Conservation (phyloP, 2,329 filamentous ascomycete species). For the Didymella glomerata region DNA sequence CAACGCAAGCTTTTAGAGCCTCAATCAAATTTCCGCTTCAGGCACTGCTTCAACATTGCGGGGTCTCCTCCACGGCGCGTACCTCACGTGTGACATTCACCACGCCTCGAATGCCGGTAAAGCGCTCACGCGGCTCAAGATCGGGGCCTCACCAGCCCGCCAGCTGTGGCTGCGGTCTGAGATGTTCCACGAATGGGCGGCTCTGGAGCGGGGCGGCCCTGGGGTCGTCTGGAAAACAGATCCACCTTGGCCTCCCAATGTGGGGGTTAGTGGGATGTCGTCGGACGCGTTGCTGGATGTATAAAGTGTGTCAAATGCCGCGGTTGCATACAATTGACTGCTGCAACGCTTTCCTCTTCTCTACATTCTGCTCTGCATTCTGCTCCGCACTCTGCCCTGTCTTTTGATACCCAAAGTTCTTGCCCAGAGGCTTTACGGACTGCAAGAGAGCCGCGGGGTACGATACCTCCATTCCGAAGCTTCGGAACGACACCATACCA, state of each 20-base stretch:
- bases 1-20: conserved; percentile 20
- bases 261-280: conserved; percentile 8
- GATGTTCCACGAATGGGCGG: conserved; percentile 34
- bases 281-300: background rate
- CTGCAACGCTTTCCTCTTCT: background rate
- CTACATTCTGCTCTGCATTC: background rate
- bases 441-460: background rate
- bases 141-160: conserved; percentile 9
- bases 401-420: background rate
- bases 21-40: conserved; percentile 8
- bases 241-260: conserved; percentile 7
- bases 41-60: background rate
- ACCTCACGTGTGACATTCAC: conserved; percentile 4
- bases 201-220: background rate
- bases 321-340: background rate
- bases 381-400: background rate
- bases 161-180: conserved; percentile 14
- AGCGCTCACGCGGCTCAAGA: conserved; percentile 23
- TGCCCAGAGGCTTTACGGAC: background rate
- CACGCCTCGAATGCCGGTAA: conserved; percentile 7
- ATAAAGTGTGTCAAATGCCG: background rate
- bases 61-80: background rate
- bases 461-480: conserved; percentile 6
- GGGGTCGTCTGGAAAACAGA: conserved; percentile 13
- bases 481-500: conserved; percentile 10